phyloP scores from a whole-genome alignment of 768 basidiomycete genomes.

The Boletus rubescentipes region DNA sequence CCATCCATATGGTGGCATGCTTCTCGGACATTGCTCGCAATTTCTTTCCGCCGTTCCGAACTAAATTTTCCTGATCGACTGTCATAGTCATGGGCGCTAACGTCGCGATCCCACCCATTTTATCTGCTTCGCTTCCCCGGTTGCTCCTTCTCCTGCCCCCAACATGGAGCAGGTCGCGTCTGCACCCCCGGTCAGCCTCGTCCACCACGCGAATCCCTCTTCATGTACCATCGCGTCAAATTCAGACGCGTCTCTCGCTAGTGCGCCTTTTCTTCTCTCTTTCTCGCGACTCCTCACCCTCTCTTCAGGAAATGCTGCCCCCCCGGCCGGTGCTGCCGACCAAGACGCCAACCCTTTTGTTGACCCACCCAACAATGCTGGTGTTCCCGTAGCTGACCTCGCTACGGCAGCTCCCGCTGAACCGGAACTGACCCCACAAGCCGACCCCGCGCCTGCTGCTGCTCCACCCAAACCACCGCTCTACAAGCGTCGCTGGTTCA shows the following conservation, averaged over 20 bases:
- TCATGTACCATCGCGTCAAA: not conserved
- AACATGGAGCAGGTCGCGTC: conserved; percentile 7
- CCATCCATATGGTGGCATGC: not conserved
- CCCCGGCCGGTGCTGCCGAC: conserved; percentile 3
- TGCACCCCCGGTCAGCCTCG: not conserved
- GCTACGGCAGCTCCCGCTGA: not conserved
- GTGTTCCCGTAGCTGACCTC: not conserved
- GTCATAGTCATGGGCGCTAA: not conserved
- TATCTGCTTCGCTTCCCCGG: not conserved
- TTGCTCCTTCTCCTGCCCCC: not conserved
- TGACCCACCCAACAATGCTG: conserved; percentile 13
- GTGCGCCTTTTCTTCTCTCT: not conserved
- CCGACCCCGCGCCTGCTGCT: conserved; percentile 1
- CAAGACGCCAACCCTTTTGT: conserved; percentile 1
- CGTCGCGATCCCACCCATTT: not conserved
- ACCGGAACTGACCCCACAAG: not conserved
- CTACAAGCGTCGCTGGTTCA: conserved; percentile 65
- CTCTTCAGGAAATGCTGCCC: conserved; percentile 8
- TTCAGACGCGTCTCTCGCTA: conserved; percentile 17
- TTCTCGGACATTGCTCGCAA: not conserved
- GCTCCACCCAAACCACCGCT: conserved; percentile 38
- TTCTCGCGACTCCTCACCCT: not conserved
- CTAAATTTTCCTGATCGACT: not conserved
- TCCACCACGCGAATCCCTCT: not conserved
- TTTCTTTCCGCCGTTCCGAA: not conserved